These are phyloP conservation scores for Amauroascus verrucosus DNA, from an alignment of 2,329 filamentous ascomycete species.

Conservation along the genomic window DNA sequence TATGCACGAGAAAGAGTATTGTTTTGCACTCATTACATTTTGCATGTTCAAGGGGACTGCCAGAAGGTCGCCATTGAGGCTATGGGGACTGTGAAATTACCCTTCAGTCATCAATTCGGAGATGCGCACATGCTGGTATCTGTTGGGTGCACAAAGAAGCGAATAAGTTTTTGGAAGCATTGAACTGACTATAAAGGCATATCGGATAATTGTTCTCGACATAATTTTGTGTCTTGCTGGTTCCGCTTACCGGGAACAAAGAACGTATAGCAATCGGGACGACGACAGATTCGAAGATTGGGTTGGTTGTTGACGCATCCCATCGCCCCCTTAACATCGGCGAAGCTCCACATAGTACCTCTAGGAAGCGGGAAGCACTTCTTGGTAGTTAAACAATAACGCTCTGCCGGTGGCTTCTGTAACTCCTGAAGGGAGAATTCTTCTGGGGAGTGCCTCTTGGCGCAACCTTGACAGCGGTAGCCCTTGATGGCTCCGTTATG, in stretches of 20 bases:
- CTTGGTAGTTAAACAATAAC: neutral
- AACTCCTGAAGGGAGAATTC: slow-evolving; percentile 1
- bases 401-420: neutral
- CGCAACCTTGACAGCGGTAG: neutral
- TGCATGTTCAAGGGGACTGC: neutral
- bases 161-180: neutral
- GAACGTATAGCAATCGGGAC: neutral
- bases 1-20: neutral
- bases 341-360: neutral
- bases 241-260: neutral
- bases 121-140: neutral
- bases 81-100: neutral
- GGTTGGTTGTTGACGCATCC: neutral
- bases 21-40: neutral
- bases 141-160: neutral
- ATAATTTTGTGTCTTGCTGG: neutral
- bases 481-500: neutral
- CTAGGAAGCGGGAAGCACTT: neutral
- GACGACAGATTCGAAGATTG: neutral
- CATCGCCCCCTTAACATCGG: neutral
- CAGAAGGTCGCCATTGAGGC: neutral
- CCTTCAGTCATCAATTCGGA: neutral
- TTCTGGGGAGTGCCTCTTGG: neutral
- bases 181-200: neutral
- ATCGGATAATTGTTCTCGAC: neutral